These are phyloP conservation scores for Rhodomyrtus psidioides DNA, from an alignment of 441 rosid species.

Conservation along the genomic window DNA sequence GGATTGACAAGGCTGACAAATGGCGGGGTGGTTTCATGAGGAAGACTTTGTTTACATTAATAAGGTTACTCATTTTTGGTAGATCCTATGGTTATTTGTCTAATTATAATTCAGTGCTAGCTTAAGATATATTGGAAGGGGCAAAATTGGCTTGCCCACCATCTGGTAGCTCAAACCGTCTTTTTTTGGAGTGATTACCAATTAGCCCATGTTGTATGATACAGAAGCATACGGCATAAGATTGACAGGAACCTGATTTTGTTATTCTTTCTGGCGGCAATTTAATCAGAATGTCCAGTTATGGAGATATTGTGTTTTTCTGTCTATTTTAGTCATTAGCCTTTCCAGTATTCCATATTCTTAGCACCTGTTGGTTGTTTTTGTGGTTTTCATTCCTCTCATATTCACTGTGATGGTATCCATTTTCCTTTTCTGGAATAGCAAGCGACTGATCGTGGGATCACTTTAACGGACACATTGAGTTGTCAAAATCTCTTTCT, in stretches of 20 bases:
- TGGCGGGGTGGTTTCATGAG: background rate
- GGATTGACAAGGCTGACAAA: slow-evolving; percentile 17
- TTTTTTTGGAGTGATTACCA: slow-evolving; percentile 8
- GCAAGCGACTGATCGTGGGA: background rate
- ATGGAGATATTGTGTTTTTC: background rate
- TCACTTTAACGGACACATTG: background rate
- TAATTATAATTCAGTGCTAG: slow-evolving; percentile 8
- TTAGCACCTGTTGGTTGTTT: background rate
- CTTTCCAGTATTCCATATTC: background rate
- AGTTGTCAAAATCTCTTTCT: background rate
- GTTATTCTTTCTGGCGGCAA: slow-evolving; percentile 17
- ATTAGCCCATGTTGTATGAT: slow-evolving; percentile 20
- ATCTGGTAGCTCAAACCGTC: slow-evolving; percentile 9
- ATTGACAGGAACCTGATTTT: slow-evolving; percentile 1
- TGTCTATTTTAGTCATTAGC: background rate
- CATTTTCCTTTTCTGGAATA: background rate
- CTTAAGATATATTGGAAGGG: slow-evolving; percentile 9
- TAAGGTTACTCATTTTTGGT: slow-evolving; percentile 16
- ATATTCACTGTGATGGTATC: background rate
- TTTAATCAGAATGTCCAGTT: background rate
- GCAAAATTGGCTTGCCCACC: slow-evolving; percentile 19
- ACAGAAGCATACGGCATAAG: slow-evolving; percentile 10
- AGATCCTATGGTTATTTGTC: slow-evolving; percentile 14
- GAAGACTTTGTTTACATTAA: slow-evolving; percentile 6
- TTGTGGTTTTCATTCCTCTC: background rate